Evolutionary conservation across 2,329 filamentous ascomycete species (phyloP).

Genomic region (Ophiostoma sp.): DNA sequence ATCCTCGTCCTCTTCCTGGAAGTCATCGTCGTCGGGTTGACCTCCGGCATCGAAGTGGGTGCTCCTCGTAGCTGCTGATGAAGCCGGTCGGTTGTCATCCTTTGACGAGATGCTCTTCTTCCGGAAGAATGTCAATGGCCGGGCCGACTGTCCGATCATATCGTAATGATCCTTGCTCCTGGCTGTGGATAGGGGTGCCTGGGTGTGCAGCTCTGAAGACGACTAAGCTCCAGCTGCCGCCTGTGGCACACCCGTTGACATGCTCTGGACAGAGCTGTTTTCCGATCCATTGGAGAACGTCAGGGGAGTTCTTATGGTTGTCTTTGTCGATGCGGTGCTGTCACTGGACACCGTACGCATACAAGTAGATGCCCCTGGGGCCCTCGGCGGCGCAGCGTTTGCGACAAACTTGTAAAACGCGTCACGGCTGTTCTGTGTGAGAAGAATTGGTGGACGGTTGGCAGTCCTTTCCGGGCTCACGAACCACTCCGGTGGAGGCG

Average conservation of each 20-base stretch:
- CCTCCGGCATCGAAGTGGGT: too few relatives aligned
- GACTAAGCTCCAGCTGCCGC: constrained; percentile 21
- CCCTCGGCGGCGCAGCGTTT: neutral
- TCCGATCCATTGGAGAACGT: neutral
- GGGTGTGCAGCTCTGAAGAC: constrained; percentile 4
- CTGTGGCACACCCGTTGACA: constrained; percentile 1
- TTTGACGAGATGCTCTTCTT: constrained; percentile 12
- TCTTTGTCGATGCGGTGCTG: constrained; percentile 11
- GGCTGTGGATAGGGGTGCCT: neutral
- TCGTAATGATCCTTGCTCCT: neutral
- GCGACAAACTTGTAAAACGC: constrained; percentile 10
- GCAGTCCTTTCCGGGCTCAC: neutral
- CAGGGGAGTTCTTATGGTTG: neutral
- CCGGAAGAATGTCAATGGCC: constrained; percentile 9
- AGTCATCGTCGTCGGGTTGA: neutral
- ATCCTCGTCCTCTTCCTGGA: constrained; percentile 4
- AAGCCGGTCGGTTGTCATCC: constrained; percentile 3
- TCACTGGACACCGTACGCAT: constrained; percentile 17
- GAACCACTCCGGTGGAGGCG: constrained; percentile 22
- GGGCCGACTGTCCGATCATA: neutral
- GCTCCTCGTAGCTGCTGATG: neutral
- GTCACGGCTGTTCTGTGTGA: constrained; percentile 14
- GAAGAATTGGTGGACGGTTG: constrained; percentile 5
- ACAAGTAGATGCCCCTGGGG: neutral
- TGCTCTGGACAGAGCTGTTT: neutral